These are phyloP conservation scores for Cladosporium oxysporum DNA, from an alignment of 2,329 filamentous ascomycete genomes.

Conservation along the genomic window DNA sequence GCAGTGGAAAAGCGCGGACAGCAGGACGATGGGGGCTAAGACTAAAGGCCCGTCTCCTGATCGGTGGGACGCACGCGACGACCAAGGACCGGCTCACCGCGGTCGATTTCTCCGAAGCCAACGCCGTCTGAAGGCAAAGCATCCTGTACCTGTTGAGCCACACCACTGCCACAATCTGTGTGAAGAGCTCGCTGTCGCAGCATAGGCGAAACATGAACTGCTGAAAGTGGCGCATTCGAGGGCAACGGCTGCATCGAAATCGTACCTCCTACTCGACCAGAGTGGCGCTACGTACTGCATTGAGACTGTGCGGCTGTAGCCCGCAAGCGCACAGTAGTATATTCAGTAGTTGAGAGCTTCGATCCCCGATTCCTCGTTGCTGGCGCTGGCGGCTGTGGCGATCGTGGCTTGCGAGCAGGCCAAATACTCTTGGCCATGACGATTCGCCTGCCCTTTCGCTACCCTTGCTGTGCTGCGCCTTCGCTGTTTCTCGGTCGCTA, in stretches of 20 bases:
- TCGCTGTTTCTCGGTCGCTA: not conserved
- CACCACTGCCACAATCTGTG: constrained; percentile 1
- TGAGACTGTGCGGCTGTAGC: not conserved
- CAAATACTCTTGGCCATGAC: constrained; percentile 5
- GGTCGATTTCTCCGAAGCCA: constrained; percentile 3
- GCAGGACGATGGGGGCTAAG: not conserved
- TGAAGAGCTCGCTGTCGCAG: not conserved
- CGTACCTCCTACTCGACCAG: not conserved
- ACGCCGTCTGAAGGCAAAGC: not conserved
- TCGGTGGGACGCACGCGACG: constrained; percentile 1
- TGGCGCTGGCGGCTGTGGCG: not conserved
- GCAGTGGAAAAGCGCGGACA: not conserved
- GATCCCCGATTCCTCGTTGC: constrained; percentile 6
- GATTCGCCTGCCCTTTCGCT: not conserved
- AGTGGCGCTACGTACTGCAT: not conserved
- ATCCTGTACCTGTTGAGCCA: not conserved
- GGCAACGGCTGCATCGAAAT: not conserved
- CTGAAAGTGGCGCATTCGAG: not conserved
- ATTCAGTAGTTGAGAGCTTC: not conserved
- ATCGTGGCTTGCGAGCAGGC: not conserved
- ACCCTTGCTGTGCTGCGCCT: constrained; percentile 9
- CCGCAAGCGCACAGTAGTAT: not conserved
- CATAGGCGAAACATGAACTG: not conserved
- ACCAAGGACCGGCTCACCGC: not conserved
- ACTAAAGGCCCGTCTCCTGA: not conserved